Conservation (phyloP, 352 stramenopile species). For the Pythium sp. region DNA sequence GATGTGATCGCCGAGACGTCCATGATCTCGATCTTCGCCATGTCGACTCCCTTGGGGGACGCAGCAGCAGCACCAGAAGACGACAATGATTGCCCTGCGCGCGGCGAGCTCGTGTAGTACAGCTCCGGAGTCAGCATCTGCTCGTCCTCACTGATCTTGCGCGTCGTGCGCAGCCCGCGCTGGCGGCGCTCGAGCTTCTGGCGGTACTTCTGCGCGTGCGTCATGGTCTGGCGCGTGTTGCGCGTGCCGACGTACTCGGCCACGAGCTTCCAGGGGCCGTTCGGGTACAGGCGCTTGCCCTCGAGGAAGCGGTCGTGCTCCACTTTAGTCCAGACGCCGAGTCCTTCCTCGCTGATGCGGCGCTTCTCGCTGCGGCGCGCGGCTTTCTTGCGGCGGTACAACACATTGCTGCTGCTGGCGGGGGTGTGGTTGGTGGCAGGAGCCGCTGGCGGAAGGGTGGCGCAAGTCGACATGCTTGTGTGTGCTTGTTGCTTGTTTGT, state of each 20-base stretch:
- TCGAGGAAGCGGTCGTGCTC: constrained; percentile 51
- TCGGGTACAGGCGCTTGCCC: constrained; percentile 39
- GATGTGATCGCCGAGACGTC: background rate
- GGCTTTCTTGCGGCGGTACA: constrained; percentile 12
- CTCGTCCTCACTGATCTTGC: constrained; percentile 14
- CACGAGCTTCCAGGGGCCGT: constrained; percentile 52
- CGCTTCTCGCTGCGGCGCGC: constrained; percentile 18
- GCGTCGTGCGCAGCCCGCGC: constrained; percentile 23
- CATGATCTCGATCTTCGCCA: constrained; percentile 5
- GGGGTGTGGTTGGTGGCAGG: background rate
- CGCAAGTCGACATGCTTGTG: background rate
- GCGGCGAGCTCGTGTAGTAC: constrained; percentile 12
- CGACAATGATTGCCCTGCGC: no score
- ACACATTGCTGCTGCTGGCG: background rate
- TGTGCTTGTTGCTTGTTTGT: background rate
- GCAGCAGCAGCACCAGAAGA: background rate
- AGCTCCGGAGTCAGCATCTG: constrained; percentile 2
- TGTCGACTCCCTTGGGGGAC: constrained; percentile 8
- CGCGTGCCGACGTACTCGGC: constrained; percentile 42
- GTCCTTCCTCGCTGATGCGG: constrained; percentile 34
- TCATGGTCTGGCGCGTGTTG: constrained; percentile 93
- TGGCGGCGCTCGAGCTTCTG: constrained; percentile 58
- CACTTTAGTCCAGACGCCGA: constrained; percentile 36
- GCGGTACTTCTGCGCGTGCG: constrained; percentile 81
- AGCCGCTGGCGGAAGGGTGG: background rate